phyloP scores from a whole-genome alignment of 352 stramenopile genomes.

The Nothophytophthora sp. region DNA sequence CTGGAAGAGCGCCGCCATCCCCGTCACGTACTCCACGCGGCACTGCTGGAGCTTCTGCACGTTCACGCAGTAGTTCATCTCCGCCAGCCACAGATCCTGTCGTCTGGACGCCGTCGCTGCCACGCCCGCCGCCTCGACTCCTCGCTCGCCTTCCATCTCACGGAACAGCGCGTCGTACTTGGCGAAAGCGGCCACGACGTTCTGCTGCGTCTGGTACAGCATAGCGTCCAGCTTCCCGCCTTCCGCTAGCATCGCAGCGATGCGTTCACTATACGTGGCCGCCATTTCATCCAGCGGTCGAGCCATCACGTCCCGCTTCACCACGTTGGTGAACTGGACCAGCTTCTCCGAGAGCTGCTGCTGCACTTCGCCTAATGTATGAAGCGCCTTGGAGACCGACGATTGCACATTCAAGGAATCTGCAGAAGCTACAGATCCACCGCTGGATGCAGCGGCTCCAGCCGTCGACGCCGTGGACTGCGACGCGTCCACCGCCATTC shows the following conservation, averaged over 20 bases:
- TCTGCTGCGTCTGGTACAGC: slow-evolving; percentile 59
- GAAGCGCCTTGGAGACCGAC: slow-evolving; percentile 62
- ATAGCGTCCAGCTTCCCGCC: slow-evolving; percentile 52
- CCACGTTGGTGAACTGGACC: slow-evolving; percentile 63
- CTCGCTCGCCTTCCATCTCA: slow-evolving; percentile 48
- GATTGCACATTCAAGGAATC: slow-evolving; percentile 39
- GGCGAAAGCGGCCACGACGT: slow-evolving; percentile 55
- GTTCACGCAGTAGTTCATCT: slow-evolving; percentile 74
- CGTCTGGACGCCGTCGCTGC: slow-evolving; percentile 11
- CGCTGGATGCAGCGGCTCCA: no score
- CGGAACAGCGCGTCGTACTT: slow-evolving; percentile 64
- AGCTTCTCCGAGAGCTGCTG: slow-evolving; percentile 81
- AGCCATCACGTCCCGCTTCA: slow-evolving; percentile 69
- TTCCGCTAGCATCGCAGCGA: slow-evolving; percentile 48
- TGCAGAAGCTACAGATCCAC: no score
- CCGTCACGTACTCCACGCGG: slow-evolving; percentile 80
- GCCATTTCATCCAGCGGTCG: slow-evolving; percentile 80
- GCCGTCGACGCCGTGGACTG: slow-evolving; percentile 1
- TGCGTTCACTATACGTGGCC: slow-evolving; percentile 59
- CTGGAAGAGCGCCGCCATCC: slow-evolving; percentile 81
- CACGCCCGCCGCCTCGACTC: background rate
- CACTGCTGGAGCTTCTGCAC: slow-evolving; percentile 65
- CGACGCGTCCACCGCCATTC: slow-evolving; percentile 49
- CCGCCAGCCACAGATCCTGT: slow-evolving; percentile 69
- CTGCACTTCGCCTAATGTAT: slow-evolving; percentile 67